A percentile compares a stretch with the other conserved stretches of the same genome.
These are phyloP conservation scores for Chrysanthemum lavandulifolium DNA, from an alignment of 129 eudicot genomes.

Conservation along the genomic window DNA sequence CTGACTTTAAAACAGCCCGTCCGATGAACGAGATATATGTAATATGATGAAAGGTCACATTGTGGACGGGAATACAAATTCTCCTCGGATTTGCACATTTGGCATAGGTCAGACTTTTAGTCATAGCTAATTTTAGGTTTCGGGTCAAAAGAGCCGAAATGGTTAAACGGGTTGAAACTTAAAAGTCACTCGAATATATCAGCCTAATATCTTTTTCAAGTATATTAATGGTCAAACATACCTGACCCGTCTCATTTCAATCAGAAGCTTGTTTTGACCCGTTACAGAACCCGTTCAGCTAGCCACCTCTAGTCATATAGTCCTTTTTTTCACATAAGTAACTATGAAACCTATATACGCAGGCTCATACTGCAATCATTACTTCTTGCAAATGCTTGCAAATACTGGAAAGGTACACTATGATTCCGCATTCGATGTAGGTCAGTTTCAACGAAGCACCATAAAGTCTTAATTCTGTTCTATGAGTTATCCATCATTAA, in stretches of 20 bases:
- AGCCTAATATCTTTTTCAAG: neutral
- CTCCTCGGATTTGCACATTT: constrained; percentile 79
- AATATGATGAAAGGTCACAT: constrained; percentile 42
- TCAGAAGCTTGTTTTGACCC: neutral
- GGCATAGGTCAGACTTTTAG: constrained; percentile 67
- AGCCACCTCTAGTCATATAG: neutral
- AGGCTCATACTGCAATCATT: constrained; percentile 92
- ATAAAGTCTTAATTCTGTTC: neutral
- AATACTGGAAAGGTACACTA: constrained; percentile 74
- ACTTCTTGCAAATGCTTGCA: constrained; percentile 84
- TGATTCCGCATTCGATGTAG: constrained; percentile 71
- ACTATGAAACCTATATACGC: constrained; percentile 1
- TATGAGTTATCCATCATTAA: neutral
- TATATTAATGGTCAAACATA: neutral
- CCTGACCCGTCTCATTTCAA: neutral
- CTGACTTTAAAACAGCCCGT: no score
- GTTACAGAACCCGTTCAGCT: neutral
- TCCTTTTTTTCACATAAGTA: neutral
- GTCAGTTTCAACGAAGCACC: constrained; percentile 40
- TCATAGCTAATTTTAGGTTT: neutral
- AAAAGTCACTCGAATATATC: neutral
- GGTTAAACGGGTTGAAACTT: neutral
- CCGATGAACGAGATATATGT: constrained; percentile 85
- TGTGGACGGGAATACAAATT: constrained; percentile 30
- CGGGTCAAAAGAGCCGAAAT: neutral